These are phyloP conservation scores for Lecanicillium sp. DNA, from an alignment of 2,329 filamentous ascomycete genomes.

Conservation along the genomic window DNA sequence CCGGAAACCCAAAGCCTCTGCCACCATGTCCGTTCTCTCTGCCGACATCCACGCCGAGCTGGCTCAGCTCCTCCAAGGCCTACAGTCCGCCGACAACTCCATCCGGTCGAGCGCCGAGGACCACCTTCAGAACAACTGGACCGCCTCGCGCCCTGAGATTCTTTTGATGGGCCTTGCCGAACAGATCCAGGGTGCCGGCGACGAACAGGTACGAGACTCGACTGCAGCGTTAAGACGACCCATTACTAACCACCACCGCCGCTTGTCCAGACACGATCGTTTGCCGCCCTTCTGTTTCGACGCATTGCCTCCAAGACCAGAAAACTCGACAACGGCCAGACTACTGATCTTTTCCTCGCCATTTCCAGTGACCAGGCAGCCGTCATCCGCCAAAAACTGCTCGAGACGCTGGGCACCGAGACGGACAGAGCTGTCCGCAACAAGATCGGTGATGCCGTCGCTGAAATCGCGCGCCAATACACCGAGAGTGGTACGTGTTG, in stretches of 20 bases:
- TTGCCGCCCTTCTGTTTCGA: slow-evolving; percentile 89
- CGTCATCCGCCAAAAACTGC: slow-evolving; percentile 76
- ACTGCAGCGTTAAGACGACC: slow-evolving; percentile 4
- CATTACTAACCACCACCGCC: slow-evolving; percentile 18
- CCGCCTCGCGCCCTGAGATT: slow-evolving; percentile 71
- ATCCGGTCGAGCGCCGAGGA: slow-evolving; percentile 83
- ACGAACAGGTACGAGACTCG: slow-evolving; percentile 53
- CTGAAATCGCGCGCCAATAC: slow-evolving; percentile 91
- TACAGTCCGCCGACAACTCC: slow-evolving; percentile 85
- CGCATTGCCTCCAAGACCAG: slow-evolving; percentile 85
- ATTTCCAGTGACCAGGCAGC: slow-evolving; percentile 66
- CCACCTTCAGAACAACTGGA: slow-evolving; percentile 87
- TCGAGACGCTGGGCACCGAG: slow-evolving; percentile 71
- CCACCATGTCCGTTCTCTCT: slow-evolving; percentile 75
- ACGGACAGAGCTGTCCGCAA: slow-evolving; percentile 70
- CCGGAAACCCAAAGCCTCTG: too few species aligned
- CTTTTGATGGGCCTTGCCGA: slow-evolving; percentile 91
- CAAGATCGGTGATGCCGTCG: slow-evolving; percentile 96
- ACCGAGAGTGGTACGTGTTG: slow-evolving; percentile 71
- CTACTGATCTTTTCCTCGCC: slow-evolving; percentile 79
- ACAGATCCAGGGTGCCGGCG: slow-evolving; percentile 74
- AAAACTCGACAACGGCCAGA: slow-evolving; percentile 66
- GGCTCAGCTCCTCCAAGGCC: slow-evolving; percentile 75
- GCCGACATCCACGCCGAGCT: slow-evolving; percentile 80
- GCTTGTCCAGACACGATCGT: slow-evolving; percentile 69